A percentile compares a stretch with the other conserved stretches of the same genome.
phyloP scores from a whole-genome alignment of 805 yeast species.

The Saturnispora sanitii region DNA sequence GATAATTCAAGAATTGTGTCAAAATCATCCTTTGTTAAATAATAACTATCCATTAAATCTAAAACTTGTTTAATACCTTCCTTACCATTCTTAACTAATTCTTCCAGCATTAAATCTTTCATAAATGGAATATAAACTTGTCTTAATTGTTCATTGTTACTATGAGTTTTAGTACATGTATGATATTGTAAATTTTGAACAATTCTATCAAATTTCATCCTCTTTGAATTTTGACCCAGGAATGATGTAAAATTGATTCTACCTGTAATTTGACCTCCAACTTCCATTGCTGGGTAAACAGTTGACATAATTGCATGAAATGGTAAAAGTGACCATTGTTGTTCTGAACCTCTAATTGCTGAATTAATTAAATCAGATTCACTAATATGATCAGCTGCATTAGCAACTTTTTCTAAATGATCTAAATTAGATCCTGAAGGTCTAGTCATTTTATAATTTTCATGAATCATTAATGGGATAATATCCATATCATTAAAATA shows the following conservation, averaged over 20 bases:
- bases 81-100: slow-evolving; percentile 44
- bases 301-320: slow-evolving; percentile 82
- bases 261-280: slow-evolving; percentile 61
- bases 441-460: slow-evolving; percentile 65
- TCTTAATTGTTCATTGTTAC: slow-evolving; percentile 66
- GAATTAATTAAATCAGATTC: slow-evolving; percentile 73
- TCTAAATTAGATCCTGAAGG: slow-evolving; percentile 41
- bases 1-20: slow-evolving; percentile 78
- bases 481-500: slow-evolving; percentile 93
- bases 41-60: slow-evolving; percentile 73
- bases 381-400: slow-evolving; percentile 85
- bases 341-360: slow-evolving; percentile 81
- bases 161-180: slow-evolving; percentile 67
- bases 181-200: slow-evolving; percentile 86
- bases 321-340: slow-evolving; percentile 90
- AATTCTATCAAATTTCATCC: slow-evolving; percentile 64
- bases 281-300: slow-evolving; percentile 64
- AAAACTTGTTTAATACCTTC: slow-evolving; percentile 62
- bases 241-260: slow-evolving; percentile 74
- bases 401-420: slow-evolving; percentile 54
- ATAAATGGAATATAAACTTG: slow-evolving; percentile 65
- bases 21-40: slow-evolving; percentile 85
- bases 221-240: slow-evolving; percentile 85
- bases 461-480: slow-evolving; percentile 93
- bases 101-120: slow-evolving; percentile 45